Percentiles rank a stretch among this genome's conserved stretches.
Evolutionary conservation across 2,329 filamentous ascomycete species (phyloP).

Genomic region (Diaporthe helianthi): DNA sequence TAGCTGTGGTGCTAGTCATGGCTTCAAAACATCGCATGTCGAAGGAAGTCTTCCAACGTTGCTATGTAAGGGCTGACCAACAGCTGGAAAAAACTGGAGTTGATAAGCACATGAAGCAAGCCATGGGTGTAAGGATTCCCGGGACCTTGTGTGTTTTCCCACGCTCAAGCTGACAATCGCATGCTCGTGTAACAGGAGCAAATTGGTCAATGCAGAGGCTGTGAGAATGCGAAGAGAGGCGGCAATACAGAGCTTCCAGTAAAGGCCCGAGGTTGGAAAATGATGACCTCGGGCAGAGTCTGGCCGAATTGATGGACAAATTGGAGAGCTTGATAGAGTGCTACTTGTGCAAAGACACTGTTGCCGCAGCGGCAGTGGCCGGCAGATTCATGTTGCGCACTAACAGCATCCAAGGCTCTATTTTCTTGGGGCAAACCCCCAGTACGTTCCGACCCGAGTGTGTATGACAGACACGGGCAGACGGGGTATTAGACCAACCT

Average conservation of each 20-base stretch:
- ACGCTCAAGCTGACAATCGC: neutral
- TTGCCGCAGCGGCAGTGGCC: accelerated
- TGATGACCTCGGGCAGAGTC: constrained; percentile 11
- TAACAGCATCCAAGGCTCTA: neutral
- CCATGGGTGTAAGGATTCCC: neutral
- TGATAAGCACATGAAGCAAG: neutral
- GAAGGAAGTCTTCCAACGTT: no score
- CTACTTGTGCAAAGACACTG: neutral
- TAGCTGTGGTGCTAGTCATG: neutral
- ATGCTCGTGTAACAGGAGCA: neutral
- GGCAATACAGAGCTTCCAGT: neutral
- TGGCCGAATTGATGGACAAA: neutral
- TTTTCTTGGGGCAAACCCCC: neutral
- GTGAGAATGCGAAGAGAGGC: no score
- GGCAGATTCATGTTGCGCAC: neutral
- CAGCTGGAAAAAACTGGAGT: no score
- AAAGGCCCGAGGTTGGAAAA: constrained; percentile 22
- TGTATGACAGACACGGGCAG: no score
- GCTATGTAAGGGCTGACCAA: neutral
- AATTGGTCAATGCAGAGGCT: no score
- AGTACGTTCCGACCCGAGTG: constrained; percentile 27
- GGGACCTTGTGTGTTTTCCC: neutral
- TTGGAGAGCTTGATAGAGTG: neutral
- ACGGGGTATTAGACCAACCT: constrained; percentile 33
- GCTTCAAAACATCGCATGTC: neutral